These are phyloP conservation scores for Camillea tinctor DNA, from an alignment of 2,329 filamentous ascomycete species.

Conservation along the genomic window DNA sequence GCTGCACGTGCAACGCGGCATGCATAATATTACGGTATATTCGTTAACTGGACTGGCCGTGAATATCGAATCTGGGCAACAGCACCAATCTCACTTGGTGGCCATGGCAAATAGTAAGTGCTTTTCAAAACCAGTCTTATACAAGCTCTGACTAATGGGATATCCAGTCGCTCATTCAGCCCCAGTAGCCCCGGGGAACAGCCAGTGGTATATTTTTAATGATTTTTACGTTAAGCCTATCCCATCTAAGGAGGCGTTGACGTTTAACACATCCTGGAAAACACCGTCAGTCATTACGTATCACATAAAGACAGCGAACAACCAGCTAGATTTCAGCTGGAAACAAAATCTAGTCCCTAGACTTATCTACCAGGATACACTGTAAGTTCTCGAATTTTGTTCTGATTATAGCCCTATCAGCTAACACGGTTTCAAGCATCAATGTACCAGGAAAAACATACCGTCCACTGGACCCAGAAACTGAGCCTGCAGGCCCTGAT, in stretches of 20 bases:
- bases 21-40: constrained; percentile 82
- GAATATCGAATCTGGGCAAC: constrained; percentile 82
- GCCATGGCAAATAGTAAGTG: constrained; percentile 79
- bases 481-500: constrained; percentile 67
- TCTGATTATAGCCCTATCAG: background rate
- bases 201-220: constrained; percentile 94
- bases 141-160: constrained; percentile 24
- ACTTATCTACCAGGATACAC: constrained; percentile 72
- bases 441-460: constrained; percentile 54
- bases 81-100: constrained; percentile 86
- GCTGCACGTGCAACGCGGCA: constrained; percentile 73
- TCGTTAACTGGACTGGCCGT: constrained; percentile 87
- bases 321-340: constrained; percentile 83
- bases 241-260: constrained; percentile 77
- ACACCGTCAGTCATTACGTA: constrained; percentile 83
- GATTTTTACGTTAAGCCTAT: constrained; percentile 89
- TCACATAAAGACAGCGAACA: constrained; percentile 77
- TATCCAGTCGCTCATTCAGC: constrained; percentile 63
- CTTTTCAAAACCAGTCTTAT: too few species aligned
- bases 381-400: constrained; percentile 37
- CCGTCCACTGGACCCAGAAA: constrained; percentile 51
- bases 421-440: constrained; percentile 37
- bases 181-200: constrained; percentile 55
- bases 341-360: constrained; percentile 80
- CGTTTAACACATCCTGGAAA: constrained; percentile 92